Conservation (phyloP, 768 basidiomycete species). For the Pleurotus citrinopileatus region DNA sequence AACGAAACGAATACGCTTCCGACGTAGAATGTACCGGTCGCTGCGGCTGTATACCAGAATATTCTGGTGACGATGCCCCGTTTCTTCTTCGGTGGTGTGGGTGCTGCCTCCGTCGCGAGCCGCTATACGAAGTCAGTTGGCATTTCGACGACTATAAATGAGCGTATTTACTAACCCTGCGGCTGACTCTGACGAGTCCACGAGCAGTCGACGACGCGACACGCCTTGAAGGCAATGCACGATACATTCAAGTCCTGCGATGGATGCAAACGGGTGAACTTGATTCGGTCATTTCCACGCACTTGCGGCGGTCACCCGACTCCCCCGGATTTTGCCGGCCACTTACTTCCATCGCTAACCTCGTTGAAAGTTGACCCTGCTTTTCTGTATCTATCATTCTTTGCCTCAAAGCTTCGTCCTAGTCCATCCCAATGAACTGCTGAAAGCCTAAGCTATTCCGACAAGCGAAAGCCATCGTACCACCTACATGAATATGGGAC, state of each 20-base stretch:
- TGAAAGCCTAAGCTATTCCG: too few relatives aligned
- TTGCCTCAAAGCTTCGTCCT: too few relatives aligned
- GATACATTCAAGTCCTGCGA: constrained; percentile 43
- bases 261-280: constrained; percentile 15
- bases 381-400: too few relatives aligned
- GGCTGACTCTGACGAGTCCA: constrained; percentile 47
- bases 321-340: neutral
- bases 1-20: constrained; percentile 78
- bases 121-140: constrained; percentile 37
- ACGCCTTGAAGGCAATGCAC: constrained; percentile 55
- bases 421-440: too few relatives aligned
- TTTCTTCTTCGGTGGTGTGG: constrained; percentile 46
- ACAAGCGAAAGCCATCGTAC: too few relatives aligned
- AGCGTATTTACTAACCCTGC: constrained; percentile 57
- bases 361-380: too few relatives aligned
- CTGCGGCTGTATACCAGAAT: constrained; percentile 64
- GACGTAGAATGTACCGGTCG: constrained; percentile 77
- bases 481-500: too few relatives aligned
- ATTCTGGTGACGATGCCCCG: constrained; percentile 54
- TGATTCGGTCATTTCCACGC: neutral
- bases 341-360: neutral
- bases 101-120: constrained; percentile 56
- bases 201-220: constrained; percentile 42
- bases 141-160: constrained; percentile 8
- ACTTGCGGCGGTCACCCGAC: neutral